Evolutionary conservation across 441 rosid species (phyloP).

Genomic region (Croton laevigatus): DNA sequence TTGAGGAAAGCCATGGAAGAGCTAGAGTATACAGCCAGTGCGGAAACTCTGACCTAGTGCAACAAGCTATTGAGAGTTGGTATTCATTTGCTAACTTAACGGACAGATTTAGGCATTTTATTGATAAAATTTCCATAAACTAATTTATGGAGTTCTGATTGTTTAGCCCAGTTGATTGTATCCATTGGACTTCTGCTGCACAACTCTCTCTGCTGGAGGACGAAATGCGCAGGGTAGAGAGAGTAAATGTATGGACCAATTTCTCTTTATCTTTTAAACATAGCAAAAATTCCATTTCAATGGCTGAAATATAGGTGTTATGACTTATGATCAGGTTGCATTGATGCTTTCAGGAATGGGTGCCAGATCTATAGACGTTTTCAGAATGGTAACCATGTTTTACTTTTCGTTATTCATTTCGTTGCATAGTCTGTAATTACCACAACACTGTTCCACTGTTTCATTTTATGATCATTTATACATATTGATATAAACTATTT

Average conservation of each 20-base stretch:
- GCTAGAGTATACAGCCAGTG: slow-evolving; percentile 77
- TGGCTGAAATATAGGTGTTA: slow-evolving; percentile 15
- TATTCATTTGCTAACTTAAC: slow-evolving; percentile 16
- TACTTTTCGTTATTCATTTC: not conserved
- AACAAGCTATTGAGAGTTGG: slow-evolving; percentile 94
- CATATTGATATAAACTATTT: slow-evolving; percentile 11
- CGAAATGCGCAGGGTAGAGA: slow-evolving; percentile 94
- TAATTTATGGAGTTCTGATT: slow-evolving; percentile 10
- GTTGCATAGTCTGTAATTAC: too few relatives aligned
- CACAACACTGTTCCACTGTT: not conserved
- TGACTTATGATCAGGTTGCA: slow-evolving; percentile 67
- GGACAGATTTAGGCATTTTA: too few relatives aligned
- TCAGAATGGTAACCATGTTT: slow-evolving; percentile 61
- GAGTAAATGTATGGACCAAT: slow-evolving; percentile 67
- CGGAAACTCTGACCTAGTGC: slow-evolving; percentile 55
- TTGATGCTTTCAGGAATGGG: slow-evolving; percentile 99
- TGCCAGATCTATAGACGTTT: slow-evolving; percentile 62
- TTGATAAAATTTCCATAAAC: not conserved
- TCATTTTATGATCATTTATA: not conserved
- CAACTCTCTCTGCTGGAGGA: slow-evolving; percentile 94
- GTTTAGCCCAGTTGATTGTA: slow-evolving; percentile 96
- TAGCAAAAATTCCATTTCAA: not conserved
- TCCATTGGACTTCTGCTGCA: slow-evolving; percentile 90
- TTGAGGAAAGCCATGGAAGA: slow-evolving; percentile 95
- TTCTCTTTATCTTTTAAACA: too few relatives aligned